These are phyloP conservation scores for Alloteropsis angusta DNA, from an alignment of 202 grass and related monocot species.

Conservation along the genomic window DNA sequence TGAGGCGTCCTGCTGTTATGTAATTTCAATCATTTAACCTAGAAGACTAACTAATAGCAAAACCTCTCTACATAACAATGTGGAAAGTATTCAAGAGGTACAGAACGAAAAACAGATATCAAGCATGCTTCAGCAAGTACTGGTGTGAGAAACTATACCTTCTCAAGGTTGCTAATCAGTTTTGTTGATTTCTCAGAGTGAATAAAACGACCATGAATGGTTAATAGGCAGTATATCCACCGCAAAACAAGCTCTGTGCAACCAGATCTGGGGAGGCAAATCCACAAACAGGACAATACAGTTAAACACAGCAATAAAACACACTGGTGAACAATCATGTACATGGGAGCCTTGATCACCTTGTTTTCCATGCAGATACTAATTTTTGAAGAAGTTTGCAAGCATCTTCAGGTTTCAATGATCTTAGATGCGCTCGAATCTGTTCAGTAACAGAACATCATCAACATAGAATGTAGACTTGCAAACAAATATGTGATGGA, in stretches of 20 bases:
- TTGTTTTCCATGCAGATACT: constrained; percentile 67
- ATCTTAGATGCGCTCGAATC: constrained; percentile 63
- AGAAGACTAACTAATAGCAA: neutral
- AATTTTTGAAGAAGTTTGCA: constrained; percentile 58
- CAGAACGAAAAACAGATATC: neutral
- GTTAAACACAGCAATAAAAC: neutral
- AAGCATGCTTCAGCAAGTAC: neutral
- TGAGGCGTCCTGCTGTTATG: neutral
- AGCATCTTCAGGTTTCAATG: constrained; percentile 61
- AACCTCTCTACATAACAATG: neutral
- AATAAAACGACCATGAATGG: constrained; percentile 64
- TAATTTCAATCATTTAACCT: constrained; percentile 9
- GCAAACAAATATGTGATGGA: neutral
- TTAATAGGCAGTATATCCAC: constrained; percentile 82
- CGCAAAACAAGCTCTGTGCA: constrained; percentile 49
- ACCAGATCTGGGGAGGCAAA: constrained; percentile 47
- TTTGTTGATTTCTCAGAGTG: constrained; percentile 45
- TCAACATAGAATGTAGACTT: neutral
- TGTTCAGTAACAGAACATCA: constrained; percentile 33
- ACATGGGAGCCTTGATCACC: constrained; percentile 31
- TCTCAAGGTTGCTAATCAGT: constrained; percentile 45
- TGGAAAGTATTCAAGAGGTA: neutral
- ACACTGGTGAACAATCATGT: neutral
- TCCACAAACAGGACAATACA: neutral
- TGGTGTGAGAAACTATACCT: constrained; percentile 40